Evolutionary conservation across 2,329 filamentous ascomycete genomes (phyloP), one percentile per base, ranked within the genome.

Genomic region (Orbilia blumenaviensis): DNA sequence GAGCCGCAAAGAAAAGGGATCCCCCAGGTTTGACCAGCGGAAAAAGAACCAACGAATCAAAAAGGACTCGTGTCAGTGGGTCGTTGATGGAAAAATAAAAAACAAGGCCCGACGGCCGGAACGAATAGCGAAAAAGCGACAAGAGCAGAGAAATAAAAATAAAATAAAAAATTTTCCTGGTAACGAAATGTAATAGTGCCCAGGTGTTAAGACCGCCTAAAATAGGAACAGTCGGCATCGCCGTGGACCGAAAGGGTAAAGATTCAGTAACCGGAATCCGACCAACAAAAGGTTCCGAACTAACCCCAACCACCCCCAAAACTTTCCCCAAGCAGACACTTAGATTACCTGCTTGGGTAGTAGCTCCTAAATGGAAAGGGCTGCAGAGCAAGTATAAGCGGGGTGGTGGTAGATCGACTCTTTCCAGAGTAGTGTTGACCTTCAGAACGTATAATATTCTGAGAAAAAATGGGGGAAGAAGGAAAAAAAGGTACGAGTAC

Each of bases 161-260:
- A n/a, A 42, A 16, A 46, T 12, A 46, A 56, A 76, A 76, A 69
- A 60, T 64, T 76, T 76, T 69, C 64, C 72, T 38, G 72, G 72
- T 76, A 76, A 76, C 64, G 72, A 68, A 56, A 67, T 56, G 72
- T 76, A 76, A n/a, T 76, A 69, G 64, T 58, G 29, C 8, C 16
- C 34, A 29, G 29, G 12, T 50, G 44, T 52, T 69, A 76, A 54
- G 64, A 36, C 38, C 9, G 29, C 72, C 50, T 69, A 69, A 69
- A 52, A 64, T 76, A 69, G 61, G 68, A 61, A 76, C 72, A 68
- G 14, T 34, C 72, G 64, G 64, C 72, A 67, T 63, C 72, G 72
- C 72, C 72, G 64, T 58, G 60, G 61, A 32, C 71, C 71, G 46
- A 66, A 72, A 64, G 23, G 67, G 67, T 25, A 18, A 66, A 41